Evolutionary conservation across 2,329 filamentous ascomycete species (phyloP).

Genomic region (Plenodomus biglobosus): DNA sequence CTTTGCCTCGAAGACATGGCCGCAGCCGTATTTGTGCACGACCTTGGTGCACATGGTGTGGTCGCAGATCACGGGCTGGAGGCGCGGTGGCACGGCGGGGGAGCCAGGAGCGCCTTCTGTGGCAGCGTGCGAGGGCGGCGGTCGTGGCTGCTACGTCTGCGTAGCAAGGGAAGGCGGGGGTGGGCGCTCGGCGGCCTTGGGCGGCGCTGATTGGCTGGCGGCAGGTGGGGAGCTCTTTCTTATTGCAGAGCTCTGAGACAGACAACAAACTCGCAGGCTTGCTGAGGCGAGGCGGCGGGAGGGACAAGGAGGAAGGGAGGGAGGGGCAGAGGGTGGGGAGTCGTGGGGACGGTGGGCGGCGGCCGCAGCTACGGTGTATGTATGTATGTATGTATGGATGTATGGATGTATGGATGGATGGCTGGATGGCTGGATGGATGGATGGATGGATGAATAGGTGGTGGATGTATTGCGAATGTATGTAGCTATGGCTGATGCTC

Average conservation of each 20-base stretch:
- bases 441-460: background rate
- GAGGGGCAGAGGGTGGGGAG: background rate
- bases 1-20: slow-evolving; percentile 48
- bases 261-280: slow-evolving; percentile 12
- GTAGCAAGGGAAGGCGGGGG: slow-evolving; percentile 24
- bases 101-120: slow-evolving; percentile 25
- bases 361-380: no score
- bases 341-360: slow-evolving; percentile 1
- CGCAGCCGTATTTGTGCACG: slow-evolving; percentile 52
- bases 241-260: slow-evolving; percentile 6
- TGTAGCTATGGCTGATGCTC: no score
- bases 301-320: background rate
- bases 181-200: slow-evolving; percentile 20
- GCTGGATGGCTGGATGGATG: background rate
- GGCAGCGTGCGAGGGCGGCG: slow-evolving; percentile 19
- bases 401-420: slow-evolving; percentile 2
- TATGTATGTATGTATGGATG: no score
- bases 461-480: slow-evolving; percentile 3
- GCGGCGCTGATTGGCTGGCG: slow-evolving; percentile 30
- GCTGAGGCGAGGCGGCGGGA: slow-evolving; percentile 5
- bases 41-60: slow-evolving; percentile 51
- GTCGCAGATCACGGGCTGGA: slow-evolving; percentile 17
- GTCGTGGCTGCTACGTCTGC: slow-evolving; percentile 2
- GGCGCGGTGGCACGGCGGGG: slow-evolving; percentile 25
- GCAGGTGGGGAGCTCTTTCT: slow-evolving; percentile 22